Percentiles rank a stretch among this genome's conserved stretches.
phyloP scores from a whole-genome alignment of 2,329 filamentous ascomycete species.

The Sclerotinia glacialis region DNA sequence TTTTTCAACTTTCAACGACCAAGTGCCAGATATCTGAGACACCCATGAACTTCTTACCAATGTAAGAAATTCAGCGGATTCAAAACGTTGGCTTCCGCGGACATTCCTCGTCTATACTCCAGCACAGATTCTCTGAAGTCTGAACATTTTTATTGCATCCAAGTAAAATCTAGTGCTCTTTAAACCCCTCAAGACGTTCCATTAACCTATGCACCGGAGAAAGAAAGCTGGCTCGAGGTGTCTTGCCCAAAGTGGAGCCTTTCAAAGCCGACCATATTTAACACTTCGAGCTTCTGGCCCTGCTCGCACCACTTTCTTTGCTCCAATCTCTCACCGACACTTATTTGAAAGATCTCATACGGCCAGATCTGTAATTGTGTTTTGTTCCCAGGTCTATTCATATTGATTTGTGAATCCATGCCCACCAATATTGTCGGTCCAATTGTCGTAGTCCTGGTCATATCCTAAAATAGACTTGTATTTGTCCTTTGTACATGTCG shows the following conservation, averaged over 20 bases:
- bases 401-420: conserved; percentile 10
- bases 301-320: conserved; percentile 15
- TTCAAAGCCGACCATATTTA: not conserved
- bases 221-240: not conserved
- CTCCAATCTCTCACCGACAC: conserved; percentile 11
- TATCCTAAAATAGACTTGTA: not conserved
- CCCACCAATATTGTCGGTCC: conserved; percentile 10
- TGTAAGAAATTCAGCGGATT: no score
- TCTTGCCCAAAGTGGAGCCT: not conserved
- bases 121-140: no score
- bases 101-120: not conserved
- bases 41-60: no score
- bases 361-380: conserved; percentile 10
- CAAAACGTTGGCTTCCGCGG: not conserved
- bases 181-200: not conserved
- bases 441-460: conserved; percentile 4
- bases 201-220: not conserved
- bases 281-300: not conserved
- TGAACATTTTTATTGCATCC: not conserved
- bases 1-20: no score
- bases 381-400: not conserved
- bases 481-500: not conserved
- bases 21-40: not conserved
- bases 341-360: conserved; percentile 15
- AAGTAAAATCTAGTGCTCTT: not conserved